Base-by-base conservation (phyloP, 2,329 filamentous ascomycete genomes). In the Parastagonospora avenae region DNA sequence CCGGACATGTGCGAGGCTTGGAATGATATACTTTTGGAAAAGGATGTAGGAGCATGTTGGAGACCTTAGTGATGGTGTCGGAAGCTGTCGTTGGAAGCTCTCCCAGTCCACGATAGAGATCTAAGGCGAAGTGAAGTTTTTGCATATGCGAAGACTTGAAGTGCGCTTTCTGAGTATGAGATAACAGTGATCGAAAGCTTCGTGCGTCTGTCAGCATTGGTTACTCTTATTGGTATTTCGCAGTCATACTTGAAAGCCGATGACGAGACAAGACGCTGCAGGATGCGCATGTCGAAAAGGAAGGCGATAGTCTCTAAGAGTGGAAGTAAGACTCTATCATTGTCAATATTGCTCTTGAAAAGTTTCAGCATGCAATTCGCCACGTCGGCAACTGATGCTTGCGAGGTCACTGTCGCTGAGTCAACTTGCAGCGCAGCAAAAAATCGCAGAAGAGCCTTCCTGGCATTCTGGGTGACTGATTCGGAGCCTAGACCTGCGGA, bases 121-220 rank as follows among this genome's bases (percentile, higher is more conserved):
- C 88, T 54, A 95, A 78, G 16, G 90, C 91, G 0, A 91, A 89
- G 68, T 91, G 84, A 1, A 97, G 80, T 71, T 94, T 93, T 43
- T 87, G 84, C 37, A 96, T 84, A 69, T 91, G 94, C 15, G 88
- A 85, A 1, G 88, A 89, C 74, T 92, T 93, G 77, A 89, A 92
- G 57, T 92, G 89, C 0, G 89, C 83, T 72, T 88, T 91, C 66
- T 95, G 91, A 4, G 88, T 84, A 31, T 85, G 79, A 6, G 86
- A 78, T 52, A 92, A 91, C 2, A 96, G 75, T 6, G 73, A 79
- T 53, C 84, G 84, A 67, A 82, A 83, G 48, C 80, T 57, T 14
- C 27, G 14, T 11, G 14, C 11, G 29, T 4, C 10, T 16, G 29
- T 4, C 10, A 42, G 8, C 7, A 5, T 42, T 28, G 19, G 19